These are phyloP conservation scores for Aspergillus tamarii DNA, from an alignment of 2,329 filamentous ascomycete species.

Conservation along the genomic window DNA sequence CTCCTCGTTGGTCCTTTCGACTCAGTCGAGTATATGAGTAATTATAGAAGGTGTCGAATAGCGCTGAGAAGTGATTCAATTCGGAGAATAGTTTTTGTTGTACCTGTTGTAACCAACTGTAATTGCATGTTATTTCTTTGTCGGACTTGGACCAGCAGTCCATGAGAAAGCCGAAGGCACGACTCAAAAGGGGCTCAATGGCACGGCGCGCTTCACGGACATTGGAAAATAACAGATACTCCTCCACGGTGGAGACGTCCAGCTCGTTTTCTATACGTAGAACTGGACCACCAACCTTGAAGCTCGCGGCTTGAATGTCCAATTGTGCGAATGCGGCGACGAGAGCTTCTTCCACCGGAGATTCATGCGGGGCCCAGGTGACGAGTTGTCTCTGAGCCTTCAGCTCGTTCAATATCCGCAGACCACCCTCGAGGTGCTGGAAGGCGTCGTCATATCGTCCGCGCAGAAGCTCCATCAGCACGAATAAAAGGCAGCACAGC, in stretches of 20 bases:
- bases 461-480: not conserved
- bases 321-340: conserved; percentile 8
- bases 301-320: conserved; percentile 7
- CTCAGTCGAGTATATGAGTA: not conserved
- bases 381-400: not conserved
- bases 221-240: not conserved
- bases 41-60: not conserved
- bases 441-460: conserved; percentile 9
- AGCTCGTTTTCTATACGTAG: not conserved
- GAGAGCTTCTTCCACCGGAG: conserved; percentile 4
- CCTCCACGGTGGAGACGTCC: not conserved
- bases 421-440: conserved; percentile 8
- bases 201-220: conserved; percentile 5
- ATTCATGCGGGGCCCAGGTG: not conserved
- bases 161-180: not conserved
- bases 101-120: not conserved
- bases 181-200: conserved; percentile 1
- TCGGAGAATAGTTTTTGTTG: conserved; percentile 3
- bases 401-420: not conserved
- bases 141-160: not conserved
- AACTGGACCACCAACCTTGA: not conserved
- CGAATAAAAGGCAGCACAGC: conserved; percentile 9
- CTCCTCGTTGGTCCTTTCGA: not conserved
- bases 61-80: not conserved
- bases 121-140: not conserved